Base-by-base conservation (phyloP, 768 basidiomycete genomes). In the Phlegmacium glaucopus region DNA sequence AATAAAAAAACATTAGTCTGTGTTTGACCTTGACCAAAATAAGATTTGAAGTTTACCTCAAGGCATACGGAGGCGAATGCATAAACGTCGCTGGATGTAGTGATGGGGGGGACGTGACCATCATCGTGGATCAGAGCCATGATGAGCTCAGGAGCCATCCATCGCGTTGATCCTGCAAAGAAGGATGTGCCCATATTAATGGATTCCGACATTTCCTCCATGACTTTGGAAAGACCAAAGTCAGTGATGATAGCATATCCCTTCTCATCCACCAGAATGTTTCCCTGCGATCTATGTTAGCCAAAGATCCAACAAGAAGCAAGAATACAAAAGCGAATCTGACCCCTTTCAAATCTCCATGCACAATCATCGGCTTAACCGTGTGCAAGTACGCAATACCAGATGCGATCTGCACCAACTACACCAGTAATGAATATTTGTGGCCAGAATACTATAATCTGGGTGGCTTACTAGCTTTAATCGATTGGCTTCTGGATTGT, bases 291-390 rank as follows among this genome's bases (percentile, higher is more conserved):
- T 47, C 9, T 26, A 28, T 13, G 44, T 29, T 25, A 44, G 37
- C n/a, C 22, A 48, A 7, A 38, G 17, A 37, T 13, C 34, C 18
- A 9, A n/a, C 29, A 26, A 30, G 6, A 25, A 7, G 27, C 18
- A 1, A 25, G 12, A 30, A 38, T 22, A 32, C 25, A 10, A 37
- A 28, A 43, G 15, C 11, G 13, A 45, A 27, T 66, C 72, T 30
- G 55, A 81, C 80, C 49, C 81, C 79, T 65, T 82, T 82, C 46
- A 83, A 63, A 50, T 83, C 82, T 4, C 82, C 80, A 53, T 83
- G 82, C 9, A 83, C 66, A 18, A 85, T 75, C 11, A 71, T 65
- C 4, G 79, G 79, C 36, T 71, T 71, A 54, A 73, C 74, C 39
- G 72, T 69, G 50, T 85, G 82, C 7, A 84, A 65, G 58, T 84